A percentile compares a stretch with the other conserved stretches of the same genome.
Evolutionary conservation across 1,284 basidiomycete species (phyloP).

Genomic region (Tremellales sp.): DNA sequence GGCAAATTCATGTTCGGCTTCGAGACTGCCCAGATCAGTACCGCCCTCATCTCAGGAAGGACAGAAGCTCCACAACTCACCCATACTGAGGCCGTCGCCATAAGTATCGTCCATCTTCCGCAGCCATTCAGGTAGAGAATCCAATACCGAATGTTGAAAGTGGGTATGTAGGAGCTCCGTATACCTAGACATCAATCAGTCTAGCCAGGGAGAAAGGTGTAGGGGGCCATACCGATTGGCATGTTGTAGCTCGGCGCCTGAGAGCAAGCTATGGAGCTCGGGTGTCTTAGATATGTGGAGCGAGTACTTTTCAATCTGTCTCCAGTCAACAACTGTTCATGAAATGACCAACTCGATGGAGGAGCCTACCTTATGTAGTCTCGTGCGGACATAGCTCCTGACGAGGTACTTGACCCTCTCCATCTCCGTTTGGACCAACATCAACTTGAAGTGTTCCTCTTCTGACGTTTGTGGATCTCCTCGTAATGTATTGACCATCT

Average conservation of each 20-base stretch:
- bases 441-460: constrained; percentile 84
- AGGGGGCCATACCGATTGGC: constrained; percentile 58
- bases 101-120: constrained; percentile 65
- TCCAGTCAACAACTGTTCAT: neutral
- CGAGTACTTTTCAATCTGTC: constrained; percentile 79
- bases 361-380: constrained; percentile 69
- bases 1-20: constrained; percentile 67
- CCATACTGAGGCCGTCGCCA: constrained; percentile 65
- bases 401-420: constrained; percentile 88
- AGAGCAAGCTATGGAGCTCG: constrained; percentile 65
- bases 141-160: constrained; percentile 67
- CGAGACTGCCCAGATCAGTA: constrained; percentile 55
- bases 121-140: constrained; percentile 70
- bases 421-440: constrained; percentile 86
- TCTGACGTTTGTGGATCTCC: constrained; percentile 75
- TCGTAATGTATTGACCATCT: constrained; percentile 55
- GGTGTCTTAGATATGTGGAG: constrained; percentile 67
- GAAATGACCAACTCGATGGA: neutral
- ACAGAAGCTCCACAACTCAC: constrained; percentile 51
- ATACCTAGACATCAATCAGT: constrained; percentile 53
- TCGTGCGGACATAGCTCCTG: constrained; percentile 76
- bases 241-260: constrained; percentile 72
- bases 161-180: constrained; percentile 68
- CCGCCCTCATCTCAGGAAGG: neutral
- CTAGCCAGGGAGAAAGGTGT: neutral